Percentiles rank a stretch among this genome's conserved stretches.
Conservation (phyloP, 2,329 filamentous ascomycete species). For the Aureobasidium melanogenum region DNA sequence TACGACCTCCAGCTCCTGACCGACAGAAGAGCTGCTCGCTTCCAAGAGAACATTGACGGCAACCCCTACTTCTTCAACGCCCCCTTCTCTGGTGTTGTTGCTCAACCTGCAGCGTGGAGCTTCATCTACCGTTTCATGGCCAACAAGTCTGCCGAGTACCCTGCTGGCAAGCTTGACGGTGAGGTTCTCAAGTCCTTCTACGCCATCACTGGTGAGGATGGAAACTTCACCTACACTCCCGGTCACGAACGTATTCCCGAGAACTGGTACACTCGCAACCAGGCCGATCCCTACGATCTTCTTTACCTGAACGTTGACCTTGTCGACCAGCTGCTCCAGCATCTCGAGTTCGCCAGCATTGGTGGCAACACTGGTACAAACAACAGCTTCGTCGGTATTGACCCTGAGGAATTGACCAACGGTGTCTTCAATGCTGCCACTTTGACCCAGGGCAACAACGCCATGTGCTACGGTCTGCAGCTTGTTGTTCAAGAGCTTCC, state of each 20-base stretch:
- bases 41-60: conserved; percentile 21
- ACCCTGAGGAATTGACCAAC: conserved; percentile 28
- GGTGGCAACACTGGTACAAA: conserved; percentile 29
- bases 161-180: conserved; percentile 28
- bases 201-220: conserved; percentile 26
- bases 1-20: conserved; percentile 25
- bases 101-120: conserved; percentile 20
- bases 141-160: conserved; percentile 31
- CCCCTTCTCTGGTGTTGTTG: conserved; percentile 20
- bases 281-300: conserved; percentile 25
- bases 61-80: conserved; percentile 27
- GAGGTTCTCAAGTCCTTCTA: conserved; percentile 33
- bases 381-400: conserved; percentile 28
- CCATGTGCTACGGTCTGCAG: conserved; percentile 36
- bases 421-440: conserved; percentile 35
- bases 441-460: conserved; percentile 41
- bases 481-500: conserved; percentile 33
- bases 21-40: conserved; percentile 21
- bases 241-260: conserved; percentile 35
- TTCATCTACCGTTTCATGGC: conserved; percentile 32
- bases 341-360: conserved; percentile 26
- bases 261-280: conserved; percentile 29
- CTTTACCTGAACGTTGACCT: conserved; percentile 20
- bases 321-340: conserved; percentile 16
- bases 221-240: conserved; percentile 24